Conservation (phyloP, 495 filamentous ascomycete genomes). For the Lophiostoma macrostomum region DNA sequence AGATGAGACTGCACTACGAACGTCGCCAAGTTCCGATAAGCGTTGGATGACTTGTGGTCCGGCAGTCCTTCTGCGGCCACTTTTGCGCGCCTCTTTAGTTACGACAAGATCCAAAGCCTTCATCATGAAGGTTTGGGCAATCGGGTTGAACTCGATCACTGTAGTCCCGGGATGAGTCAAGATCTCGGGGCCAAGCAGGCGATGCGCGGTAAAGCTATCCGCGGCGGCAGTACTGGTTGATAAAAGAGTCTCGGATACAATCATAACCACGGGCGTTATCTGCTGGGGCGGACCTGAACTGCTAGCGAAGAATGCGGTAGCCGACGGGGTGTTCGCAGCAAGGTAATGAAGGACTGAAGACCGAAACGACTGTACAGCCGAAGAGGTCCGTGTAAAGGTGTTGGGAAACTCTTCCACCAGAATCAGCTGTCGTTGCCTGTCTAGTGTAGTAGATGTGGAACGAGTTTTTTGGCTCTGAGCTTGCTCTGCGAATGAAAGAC, state of each 20-base stretch:
- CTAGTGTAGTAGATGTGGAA: constrained; percentile 29
- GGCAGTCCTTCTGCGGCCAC: constrained; percentile 63
- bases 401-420: constrained; percentile 95
- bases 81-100: constrained; percentile 72
- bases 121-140: constrained; percentile 80
- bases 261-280: constrained; percentile 75
- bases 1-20: constrained; percentile 83
- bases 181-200: constrained; percentile 81
- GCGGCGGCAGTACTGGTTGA: constrained; percentile 70
- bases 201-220: constrained; percentile 86
- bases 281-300: constrained; percentile 31
- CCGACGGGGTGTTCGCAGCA: constrained; percentile 54
- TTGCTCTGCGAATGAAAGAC: constrained; percentile 56
- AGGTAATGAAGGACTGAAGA: constrained; percentile 71
- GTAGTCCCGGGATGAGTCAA: constrained; percentile 70
- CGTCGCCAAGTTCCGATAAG: constrained; percentile 80
- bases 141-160: constrained; percentile 84
- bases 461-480: constrained; percentile 16
- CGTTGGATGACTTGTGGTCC: constrained; percentile 68
- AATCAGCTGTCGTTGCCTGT: constrained; percentile 56
- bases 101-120: constrained; percentile 79
- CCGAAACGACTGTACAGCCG: constrained; percentile 69
- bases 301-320: constrained; percentile 38
- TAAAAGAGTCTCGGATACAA: constrained; percentile 83
- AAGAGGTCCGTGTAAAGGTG: constrained; percentile 65